Evolutionary conservation across 345 rosid genomes (phyloP).

Genomic region (Acer yangbiense): DNA sequence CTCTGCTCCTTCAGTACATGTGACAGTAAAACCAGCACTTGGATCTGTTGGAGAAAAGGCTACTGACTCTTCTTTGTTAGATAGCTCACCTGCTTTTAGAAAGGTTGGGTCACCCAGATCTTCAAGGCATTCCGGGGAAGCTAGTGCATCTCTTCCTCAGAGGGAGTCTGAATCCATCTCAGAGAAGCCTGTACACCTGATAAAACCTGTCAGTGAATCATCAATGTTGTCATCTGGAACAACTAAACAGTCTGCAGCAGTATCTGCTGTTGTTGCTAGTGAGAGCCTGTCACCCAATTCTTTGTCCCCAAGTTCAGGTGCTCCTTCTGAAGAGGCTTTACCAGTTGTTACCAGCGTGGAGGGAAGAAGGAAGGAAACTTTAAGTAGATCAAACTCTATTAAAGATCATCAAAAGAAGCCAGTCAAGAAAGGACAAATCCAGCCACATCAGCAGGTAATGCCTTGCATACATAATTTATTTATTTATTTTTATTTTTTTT

Average conservation of each 20-base stretch:
- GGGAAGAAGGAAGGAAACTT: constrained; percentile 35
- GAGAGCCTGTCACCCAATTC: constrained; percentile 23
- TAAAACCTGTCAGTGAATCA: constrained; percentile 39
- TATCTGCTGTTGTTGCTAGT: constrained; percentile 23
- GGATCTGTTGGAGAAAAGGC: constrained; percentile 45
- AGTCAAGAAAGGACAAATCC: constrained; percentile 42
- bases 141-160: constrained; percentile 29
- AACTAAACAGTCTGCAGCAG: constrained; percentile 32
- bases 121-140: constrained; percentile 42
- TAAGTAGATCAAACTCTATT: constrained; percentile 54
- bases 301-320: constrained; percentile 23
- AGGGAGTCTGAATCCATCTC: constrained; percentile 38
- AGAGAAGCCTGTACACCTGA: constrained; percentile 38
- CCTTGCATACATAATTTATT: not conserved
- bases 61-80: constrained; percentile 30
- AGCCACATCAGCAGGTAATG: constrained; percentile 50
- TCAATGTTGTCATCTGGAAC: constrained; percentile 26
- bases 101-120: constrained; percentile 47
- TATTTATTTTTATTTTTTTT: not conserved
- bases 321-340: constrained; percentile 34
- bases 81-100: constrained; percentile 33
- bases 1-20: constrained; percentile 45
- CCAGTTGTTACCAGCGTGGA: constrained; percentile 30
- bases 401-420: constrained; percentile 52
- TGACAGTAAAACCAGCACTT: constrained; percentile 52